Evolutionary conservation across 2,329 filamentous ascomycete genomes (phyloP), one percentile per base, ranked within the genome.

Genomic region (Pseudopyricularia javanii): DNA sequence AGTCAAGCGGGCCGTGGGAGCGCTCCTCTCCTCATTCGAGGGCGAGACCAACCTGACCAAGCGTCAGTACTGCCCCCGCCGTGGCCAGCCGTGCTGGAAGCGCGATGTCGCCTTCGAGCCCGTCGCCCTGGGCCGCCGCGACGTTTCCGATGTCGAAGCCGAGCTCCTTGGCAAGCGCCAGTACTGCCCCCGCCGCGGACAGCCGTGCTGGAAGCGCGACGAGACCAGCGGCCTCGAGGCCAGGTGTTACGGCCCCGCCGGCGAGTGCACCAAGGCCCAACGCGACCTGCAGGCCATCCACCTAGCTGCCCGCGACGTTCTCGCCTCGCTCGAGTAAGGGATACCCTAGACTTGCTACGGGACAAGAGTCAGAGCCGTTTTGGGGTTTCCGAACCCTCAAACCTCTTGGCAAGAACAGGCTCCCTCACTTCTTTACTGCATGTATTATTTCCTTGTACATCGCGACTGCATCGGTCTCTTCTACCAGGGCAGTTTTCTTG

Each of bases 81-180:
- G 60, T 26, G 72, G 73, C 54, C 62, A 69, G 58, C 57, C 64
- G 24, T 76, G 74, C 68, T 68, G 63, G 62, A 69, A 70, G 59
- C 64, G 65, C 58, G 69, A 69, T 62, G 70, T 69, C 56, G 69
- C 66, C n/a, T 62, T 64, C 56, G 60, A 64, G 4, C 62, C 63
- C 53, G 40, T 68, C 56, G 59, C 65, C 20, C 65, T 72, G 52
- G 54, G 56, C 24, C 60, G 68, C 28, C 57, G 60, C 34, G 51
- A 57, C 6, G 51, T 59, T 53, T 63, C 64, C 57, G 55, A 54
- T 26, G 54, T 57, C 30, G 57, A 55, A 55, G 51, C 53, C 55
- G 33, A 59, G 58, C 45, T 54, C 56, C 35, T 58, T 54, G 56
- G 58, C 56, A 56, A 57, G 57, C 24, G 50, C n/a, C 50, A 47